phyloP scores from a whole-genome alignment of 495 filamentous ascomycete species.

The Tuber melanosporum region DNA sequence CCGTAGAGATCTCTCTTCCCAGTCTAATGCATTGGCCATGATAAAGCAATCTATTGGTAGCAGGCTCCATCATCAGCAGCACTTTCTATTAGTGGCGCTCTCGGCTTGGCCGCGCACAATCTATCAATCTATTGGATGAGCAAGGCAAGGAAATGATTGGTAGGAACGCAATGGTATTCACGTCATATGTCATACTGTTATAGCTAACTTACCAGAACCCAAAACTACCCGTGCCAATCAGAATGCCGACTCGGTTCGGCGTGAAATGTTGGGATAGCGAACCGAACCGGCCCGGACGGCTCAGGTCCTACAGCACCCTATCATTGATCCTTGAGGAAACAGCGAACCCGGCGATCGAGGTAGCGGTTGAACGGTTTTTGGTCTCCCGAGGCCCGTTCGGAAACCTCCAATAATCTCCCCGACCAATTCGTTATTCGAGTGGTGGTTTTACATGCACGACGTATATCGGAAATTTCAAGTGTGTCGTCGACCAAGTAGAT shows the following conservation, averaged over 20 bases:
- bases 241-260: neutral
- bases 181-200: neutral
- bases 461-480: neutral
- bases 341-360: neutral
- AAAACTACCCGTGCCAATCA: neutral
- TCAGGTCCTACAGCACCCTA: too few relatives aligned
- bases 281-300: neutral
- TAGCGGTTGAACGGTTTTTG: neutral
- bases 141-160: neutral
- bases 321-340: neutral
- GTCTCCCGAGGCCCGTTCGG: neutral
- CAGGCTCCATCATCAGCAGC: too few relatives aligned
- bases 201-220: neutral
- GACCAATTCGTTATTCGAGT: neutral
- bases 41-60: too few relatives aligned
- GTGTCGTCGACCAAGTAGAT: neutral
- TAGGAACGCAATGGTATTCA: neutral
- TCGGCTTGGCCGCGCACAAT: too few relatives aligned
- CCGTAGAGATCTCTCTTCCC: too few relatives aligned
- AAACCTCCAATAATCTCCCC: neutral
- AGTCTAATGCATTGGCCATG: too few relatives aligned
- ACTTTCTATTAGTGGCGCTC: too few relatives aligned
- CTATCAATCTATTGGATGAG: too few relatives aligned
- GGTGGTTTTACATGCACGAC: neutral
- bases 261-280: neutral